These are phyloP conservation scores for Pelargonium nanum DNA, from an alignment of 345 rosid species.

Conservation along the genomic window DNA sequence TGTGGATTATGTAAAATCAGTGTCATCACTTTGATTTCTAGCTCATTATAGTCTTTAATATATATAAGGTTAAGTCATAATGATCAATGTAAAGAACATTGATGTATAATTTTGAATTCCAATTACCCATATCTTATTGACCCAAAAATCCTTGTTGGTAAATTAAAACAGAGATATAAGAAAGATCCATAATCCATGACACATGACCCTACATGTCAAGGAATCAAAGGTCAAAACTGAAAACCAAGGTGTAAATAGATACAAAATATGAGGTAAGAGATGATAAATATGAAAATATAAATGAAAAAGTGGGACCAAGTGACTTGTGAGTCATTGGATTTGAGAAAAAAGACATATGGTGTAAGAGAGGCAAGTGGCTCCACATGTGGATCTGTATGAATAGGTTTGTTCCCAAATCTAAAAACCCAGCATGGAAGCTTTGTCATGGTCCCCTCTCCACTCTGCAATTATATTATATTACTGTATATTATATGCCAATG, in stretches of 20 bases:
- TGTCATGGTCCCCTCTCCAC: constrained; percentile 12
- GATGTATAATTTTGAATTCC: no score
- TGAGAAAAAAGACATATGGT: not conserved
- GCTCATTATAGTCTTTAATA: no score
- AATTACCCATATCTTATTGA: no score
- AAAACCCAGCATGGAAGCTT: constrained; percentile 11
- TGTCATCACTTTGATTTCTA: no score
- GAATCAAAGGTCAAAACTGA: not conserved
- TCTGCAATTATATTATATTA: not conserved
- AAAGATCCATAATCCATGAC: not conserved
- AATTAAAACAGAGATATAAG: no score
- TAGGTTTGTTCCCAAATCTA: not conserved
- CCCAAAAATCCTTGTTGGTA: no score
- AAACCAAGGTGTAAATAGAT: not conserved
- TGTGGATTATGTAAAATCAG: no score
- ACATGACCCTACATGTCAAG: not conserved
- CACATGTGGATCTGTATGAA: not conserved
- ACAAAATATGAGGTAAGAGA: not conserved
- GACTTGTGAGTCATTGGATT: not conserved
- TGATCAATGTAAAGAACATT: no score
- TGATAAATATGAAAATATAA: no score
- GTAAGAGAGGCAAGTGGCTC: not conserved
- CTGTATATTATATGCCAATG: not conserved
- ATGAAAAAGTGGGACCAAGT: not conserved
- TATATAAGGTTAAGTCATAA: no score